phyloP scores from a whole-genome alignment of 2,329 filamentous ascomycete genomes.

The Teratosphaeria gauchensis region DNA sequence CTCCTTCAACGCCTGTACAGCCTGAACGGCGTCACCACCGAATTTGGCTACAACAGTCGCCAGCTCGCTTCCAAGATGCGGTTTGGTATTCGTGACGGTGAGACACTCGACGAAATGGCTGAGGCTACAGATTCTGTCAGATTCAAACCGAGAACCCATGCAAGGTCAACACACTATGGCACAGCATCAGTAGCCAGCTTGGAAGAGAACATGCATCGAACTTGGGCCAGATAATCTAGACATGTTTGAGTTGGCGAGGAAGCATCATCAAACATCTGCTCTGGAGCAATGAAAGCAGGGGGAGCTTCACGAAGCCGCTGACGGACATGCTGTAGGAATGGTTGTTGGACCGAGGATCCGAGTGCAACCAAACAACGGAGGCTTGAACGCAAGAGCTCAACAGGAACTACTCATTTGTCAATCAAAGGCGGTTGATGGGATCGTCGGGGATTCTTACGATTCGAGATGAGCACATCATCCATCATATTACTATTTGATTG shows the following conservation, averaged over 20 bases:
- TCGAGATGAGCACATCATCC: conserved; percentile 3
- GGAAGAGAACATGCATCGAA: conserved; percentile 1
- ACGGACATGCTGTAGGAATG: conserved; percentile 1
- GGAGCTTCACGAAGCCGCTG: neutral
- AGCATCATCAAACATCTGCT: neutral
- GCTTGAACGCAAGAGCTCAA: neutral
- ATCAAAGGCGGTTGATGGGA: neutral
- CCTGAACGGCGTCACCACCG: conserved; percentile 2
- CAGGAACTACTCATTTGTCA: neutral
- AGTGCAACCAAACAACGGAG: neutral
- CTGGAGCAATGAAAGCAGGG: neutral
- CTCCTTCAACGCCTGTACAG: conserved; percentile 2
- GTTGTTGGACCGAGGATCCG: conserved; percentile 1
- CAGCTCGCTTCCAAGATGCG: neutral
- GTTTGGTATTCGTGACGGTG: neutral
- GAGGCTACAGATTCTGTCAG: neutral
- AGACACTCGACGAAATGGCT: neutral
- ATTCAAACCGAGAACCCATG: neutral
- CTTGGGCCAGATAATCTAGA: neutral
- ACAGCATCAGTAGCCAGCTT: neutral
- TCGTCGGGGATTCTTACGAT: neutral
- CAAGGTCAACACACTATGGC: neutral
- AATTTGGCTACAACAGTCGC: neutral
- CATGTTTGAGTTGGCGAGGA: neutral
- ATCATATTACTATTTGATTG: conserved; percentile 1